Evolutionary conservation across 208 protist species (phyloP).

Genomic region (Leishmania gerbilli): DNA sequence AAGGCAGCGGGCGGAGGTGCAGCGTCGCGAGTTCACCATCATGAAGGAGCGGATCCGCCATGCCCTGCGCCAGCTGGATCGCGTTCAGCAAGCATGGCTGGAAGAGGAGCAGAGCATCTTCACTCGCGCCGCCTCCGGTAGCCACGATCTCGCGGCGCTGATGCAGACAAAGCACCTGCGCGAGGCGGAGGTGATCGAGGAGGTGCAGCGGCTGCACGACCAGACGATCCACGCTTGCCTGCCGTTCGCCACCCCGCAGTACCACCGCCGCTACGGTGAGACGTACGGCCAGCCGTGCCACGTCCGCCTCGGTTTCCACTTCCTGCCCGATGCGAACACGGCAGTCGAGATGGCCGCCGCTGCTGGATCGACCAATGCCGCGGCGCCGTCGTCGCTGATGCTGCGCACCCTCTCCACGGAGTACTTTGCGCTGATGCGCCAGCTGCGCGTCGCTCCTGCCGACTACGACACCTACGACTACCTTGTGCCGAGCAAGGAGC

Average conservation of each 20-base stretch:
- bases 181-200: slow-evolving; percentile 70
- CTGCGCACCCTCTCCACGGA: slow-evolving; percentile 66
- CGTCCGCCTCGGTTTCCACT: slow-evolving; percentile 76
- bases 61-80: slow-evolving; percentile 45
- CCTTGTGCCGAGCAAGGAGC: slow-evolving; percentile 78
- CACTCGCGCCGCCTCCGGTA: slow-evolving; percentile 47
- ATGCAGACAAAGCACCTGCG: slow-evolving; percentile 66
- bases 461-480: slow-evolving; percentile 60
- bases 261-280: slow-evolving; percentile 76
- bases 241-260: slow-evolving; percentile 84
- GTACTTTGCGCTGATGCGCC: slow-evolving; percentile 71
- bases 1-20: slow-evolving; percentile 30
- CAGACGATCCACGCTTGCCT: slow-evolving; percentile 69
- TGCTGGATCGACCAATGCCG: not conserved
- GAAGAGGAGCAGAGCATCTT: slow-evolving; percentile 67
- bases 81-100: slow-evolving; percentile 49
- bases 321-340: slow-evolving; percentile 38
- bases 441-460: slow-evolving; percentile 46
- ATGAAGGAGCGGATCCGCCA: slow-evolving; percentile 63
- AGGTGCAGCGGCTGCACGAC: slow-evolving; percentile 71
- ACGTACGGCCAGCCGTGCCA: slow-evolving; percentile 88
- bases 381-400: slow-evolving; percentile 17
- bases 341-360: slow-evolving; percentile 24
- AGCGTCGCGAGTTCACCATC: slow-evolving; percentile 59
- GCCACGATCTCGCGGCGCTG: slow-evolving; percentile 50